Evolutionary conservation across 192 early-diverging fungal species (phyloP).

Genomic region (Coemansia sp.): DNA sequence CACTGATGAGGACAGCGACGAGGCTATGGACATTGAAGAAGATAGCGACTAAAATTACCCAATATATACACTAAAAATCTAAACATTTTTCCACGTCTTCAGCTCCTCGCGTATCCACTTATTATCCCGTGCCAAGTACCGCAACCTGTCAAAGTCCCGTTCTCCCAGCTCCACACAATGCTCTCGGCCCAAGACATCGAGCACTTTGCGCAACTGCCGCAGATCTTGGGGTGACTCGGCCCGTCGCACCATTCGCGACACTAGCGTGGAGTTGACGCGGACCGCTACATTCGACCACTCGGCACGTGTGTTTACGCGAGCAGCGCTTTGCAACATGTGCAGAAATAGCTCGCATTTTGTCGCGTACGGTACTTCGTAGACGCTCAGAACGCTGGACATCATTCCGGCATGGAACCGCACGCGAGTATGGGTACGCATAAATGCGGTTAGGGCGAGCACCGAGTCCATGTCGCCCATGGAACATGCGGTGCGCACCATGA

Average conservation of each 20-base stretch:
- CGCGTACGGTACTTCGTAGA: neutral
- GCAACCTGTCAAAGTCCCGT: too few relatives aligned
- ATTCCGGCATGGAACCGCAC: constrained; percentile 24
- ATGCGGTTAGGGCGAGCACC: neutral
- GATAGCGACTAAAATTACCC: constrained; percentile 16
- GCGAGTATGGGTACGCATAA: constrained; percentile 9
- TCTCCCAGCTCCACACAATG: too few relatives aligned
- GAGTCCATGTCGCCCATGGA: constrained; percentile 2
- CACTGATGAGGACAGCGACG: constrained; percentile 36
- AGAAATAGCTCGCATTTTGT: constrained; percentile 1
- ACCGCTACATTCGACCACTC: neutral
- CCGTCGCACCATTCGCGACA: neutral
- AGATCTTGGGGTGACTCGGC: neutral
- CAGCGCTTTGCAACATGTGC: neutral
- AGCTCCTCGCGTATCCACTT: too few relatives aligned
- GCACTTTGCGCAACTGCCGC: neutral
- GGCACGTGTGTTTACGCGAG: neutral
- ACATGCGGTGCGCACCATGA: constrained; percentile 6
- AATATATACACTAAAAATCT: too few relatives aligned
- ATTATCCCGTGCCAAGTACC: too few relatives aligned
- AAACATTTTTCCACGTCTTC: too few relatives aligned
- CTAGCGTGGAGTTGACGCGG: neutral
- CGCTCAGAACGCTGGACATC: constrained; percentile 14
- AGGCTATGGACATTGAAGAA: constrained; percentile 55
- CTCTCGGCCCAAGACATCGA: too few relatives aligned